phyloP scores from a whole-genome alignment of 768 basidiomycete genomes.

The Boletus reticulatus region DNA sequence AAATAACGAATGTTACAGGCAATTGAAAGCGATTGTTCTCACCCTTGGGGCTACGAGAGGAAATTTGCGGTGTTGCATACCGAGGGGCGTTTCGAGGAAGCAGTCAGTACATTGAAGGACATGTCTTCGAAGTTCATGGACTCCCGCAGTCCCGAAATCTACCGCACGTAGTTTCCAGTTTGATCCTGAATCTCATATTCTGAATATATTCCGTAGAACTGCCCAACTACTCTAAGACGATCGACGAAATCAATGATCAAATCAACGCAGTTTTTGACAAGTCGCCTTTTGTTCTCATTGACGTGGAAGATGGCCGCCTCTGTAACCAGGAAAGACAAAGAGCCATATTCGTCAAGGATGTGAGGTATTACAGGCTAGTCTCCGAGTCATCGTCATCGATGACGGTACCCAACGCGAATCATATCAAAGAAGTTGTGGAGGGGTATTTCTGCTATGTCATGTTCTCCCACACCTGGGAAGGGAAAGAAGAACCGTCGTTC shows the following conservation, averaged over 20 bases:
- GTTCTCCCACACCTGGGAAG: slow-evolving; percentile 20
- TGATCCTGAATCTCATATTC: too few species aligned
- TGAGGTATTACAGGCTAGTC: neutral
- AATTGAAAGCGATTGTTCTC: neutral
- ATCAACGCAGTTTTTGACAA: too few species aligned
- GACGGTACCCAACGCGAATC: neutral
- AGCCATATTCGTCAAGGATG: slow-evolving; percentile 1
- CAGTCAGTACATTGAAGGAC: neutral
- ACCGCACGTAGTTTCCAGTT: neutral
- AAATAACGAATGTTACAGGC: too few species aligned
- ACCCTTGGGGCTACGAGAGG: neutral
- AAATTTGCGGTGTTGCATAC: slow-evolving; percentile 3
- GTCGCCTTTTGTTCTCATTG: slow-evolving; percentile 11
- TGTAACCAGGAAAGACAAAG: neutral
- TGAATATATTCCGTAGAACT: neutral
- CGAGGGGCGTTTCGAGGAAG: neutral
- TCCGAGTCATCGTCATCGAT: neutral
- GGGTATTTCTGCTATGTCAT: slow-evolving; percentile 14
- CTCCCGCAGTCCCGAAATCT: neutral
- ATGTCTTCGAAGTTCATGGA: neutral
- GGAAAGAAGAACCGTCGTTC: slow-evolving; percentile 6
- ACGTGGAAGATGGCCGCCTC: slow-evolving; percentile 4
- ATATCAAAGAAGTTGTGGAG: slow-evolving; percentile 1
- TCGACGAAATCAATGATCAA: neutral
- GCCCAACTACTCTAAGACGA: neutral